These are phyloP conservation scores for Gracilaria vermiculophylla DNA, from an alignment of 23 red algal species.

Conservation along the genomic window DNA sequence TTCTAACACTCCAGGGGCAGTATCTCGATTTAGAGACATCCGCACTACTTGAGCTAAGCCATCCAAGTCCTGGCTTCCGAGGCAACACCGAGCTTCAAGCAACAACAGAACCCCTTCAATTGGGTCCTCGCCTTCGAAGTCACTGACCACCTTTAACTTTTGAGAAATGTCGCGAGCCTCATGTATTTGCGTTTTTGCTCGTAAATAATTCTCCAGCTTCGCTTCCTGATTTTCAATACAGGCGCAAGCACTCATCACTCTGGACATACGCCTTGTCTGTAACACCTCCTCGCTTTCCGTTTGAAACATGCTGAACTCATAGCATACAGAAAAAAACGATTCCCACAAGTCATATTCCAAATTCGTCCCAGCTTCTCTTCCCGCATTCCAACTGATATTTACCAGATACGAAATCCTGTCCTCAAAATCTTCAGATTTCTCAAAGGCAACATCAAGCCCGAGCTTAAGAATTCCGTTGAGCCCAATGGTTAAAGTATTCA, in stretches of 20 bases:
- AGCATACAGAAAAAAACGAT: constrained; percentile 56
- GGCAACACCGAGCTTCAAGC: constrained; percentile 56
- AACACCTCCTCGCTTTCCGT: not conserved
- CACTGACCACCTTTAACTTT: not conserved
- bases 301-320: constrained; percentile 18
- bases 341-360: constrained; percentile 19
- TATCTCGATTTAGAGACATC: not conserved
- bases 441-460: constrained; percentile 35
- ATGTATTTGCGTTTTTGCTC: constrained; percentile 22
- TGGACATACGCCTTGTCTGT: constrained; percentile 55
- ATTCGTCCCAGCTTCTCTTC: constrained; percentile 27
- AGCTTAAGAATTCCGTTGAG: constrained; percentile 15
- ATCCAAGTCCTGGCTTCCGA: constrained; percentile 23
- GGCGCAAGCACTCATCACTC: constrained; percentile 59
- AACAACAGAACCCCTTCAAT: constrained; percentile 47
- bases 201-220: not conserved
- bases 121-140: constrained; percentile 11
- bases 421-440: constrained; percentile 6
- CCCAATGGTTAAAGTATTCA: constrained; percentile 16
- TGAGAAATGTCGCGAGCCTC: constrained; percentile 33
- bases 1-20: constrained; percentile 18
- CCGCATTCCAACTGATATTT: constrained; percentile 52
- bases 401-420: constrained; percentile 44
- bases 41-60: constrained; percentile 29
- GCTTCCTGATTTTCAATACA: constrained; percentile 55